These are phyloP conservation scores for Pythium dissotocum DNA, from an alignment of 352 stramenopile genomes.

Conservation along the genomic window DNA sequence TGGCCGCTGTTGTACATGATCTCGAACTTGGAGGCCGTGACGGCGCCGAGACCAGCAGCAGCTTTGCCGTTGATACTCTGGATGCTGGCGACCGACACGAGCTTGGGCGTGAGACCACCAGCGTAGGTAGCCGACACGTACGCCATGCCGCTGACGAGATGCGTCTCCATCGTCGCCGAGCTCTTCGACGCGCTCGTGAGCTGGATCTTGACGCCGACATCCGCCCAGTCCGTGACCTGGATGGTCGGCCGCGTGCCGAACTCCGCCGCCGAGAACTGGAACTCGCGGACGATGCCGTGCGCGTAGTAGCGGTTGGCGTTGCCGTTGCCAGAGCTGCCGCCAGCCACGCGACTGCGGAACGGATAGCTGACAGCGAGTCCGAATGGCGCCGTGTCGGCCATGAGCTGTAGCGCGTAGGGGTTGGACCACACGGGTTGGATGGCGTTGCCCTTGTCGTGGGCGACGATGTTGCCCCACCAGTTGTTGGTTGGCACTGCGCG, in stretches of 20 bases:
- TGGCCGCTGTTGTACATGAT: constrained; percentile 54
- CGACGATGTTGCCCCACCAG: constrained; percentile 27
- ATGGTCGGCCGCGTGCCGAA: constrained; percentile 48
- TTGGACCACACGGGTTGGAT: too few species aligned
- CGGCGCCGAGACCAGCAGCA: constrained; percentile 18
- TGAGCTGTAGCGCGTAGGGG: too few species aligned
- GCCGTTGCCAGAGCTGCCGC: too few species aligned
- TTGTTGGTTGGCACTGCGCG: constrained; percentile 71
- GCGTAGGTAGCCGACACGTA: constrained; percentile 55
- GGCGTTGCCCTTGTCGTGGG: too few species aligned
- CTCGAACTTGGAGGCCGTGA: constrained; percentile 47
- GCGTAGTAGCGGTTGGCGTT: too few species aligned
- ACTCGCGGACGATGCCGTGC: constrained; percentile 49
- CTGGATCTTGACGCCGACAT: constrained; percentile 55
- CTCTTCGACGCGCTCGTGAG: constrained; percentile 27
- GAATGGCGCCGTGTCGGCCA: too few species aligned
- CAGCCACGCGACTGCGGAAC: too few species aligned
- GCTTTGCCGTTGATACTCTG: constrained; percentile 44
- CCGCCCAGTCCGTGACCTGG: constrained; percentile 56
- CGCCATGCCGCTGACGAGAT: constrained; percentile 67
- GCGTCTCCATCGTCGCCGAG: constrained; percentile 40
- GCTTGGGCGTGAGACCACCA: constrained; percentile 37
- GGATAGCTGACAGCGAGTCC: too few species aligned
- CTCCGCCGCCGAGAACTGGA: constrained; percentile 56
- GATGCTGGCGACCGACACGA: constrained; percentile 45